Conservation (phyloP, 176 grass and related monocot genomes). For the Zoysia pacifica region DNA sequence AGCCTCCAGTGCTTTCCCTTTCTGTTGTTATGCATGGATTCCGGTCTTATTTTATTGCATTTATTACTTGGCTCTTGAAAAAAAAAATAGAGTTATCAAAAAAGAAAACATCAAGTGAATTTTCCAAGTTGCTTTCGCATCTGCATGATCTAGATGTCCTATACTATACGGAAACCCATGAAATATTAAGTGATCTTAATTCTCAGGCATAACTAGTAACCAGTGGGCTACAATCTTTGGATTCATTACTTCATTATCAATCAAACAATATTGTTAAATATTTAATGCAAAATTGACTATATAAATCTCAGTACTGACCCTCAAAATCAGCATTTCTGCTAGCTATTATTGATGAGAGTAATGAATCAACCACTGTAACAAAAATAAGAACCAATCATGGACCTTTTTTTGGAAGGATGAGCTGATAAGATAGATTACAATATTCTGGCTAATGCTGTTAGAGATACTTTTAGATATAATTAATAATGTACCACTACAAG, state of each 20-base stretch:
- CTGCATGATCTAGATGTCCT: no score
- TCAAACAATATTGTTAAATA: neutral
- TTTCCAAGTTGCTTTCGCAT: no score
- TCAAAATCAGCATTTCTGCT: neutral
- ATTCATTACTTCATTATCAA: neutral
- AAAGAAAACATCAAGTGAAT: no score
- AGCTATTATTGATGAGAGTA: neutral
- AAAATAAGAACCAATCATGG: neutral
- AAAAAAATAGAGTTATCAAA: no score
- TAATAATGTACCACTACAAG: neutral
- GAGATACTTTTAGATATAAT: neutral
- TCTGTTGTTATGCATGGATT: no score
- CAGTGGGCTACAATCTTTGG: neutral
- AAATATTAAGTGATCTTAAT: neutral
- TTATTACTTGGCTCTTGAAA: no score
- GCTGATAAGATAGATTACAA: neutral
- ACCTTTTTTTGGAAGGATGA: neutral
- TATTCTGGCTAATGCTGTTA: neutral
- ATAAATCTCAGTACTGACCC: neutral
- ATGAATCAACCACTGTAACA: neutral
- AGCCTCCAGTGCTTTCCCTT: no score
- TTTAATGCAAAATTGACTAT: neutral
- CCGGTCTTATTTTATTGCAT: no score
- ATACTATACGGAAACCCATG: no score
- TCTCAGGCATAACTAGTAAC: neutral